Base-by-base conservation (phyloP, 768 basidiomycete species). In the Holtermanniella nyarrowii region DNA sequence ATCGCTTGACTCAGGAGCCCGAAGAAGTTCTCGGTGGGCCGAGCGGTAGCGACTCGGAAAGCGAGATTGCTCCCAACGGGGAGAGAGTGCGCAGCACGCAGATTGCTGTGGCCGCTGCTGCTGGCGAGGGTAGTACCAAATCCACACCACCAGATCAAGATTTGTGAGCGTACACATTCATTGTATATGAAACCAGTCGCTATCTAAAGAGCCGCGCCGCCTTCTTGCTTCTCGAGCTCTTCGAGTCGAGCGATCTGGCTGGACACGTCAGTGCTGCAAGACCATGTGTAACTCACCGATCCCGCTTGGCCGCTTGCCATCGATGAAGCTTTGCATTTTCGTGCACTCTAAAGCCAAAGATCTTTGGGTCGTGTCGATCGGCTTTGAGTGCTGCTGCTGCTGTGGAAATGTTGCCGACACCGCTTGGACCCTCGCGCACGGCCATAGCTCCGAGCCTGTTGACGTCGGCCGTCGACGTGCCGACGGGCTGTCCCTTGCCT, bases 301-400 rank as follows among this genome's bases (percentile, higher is more conserved):
- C 91, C 49, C 93, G 74, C 31, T 85, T 80, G 3, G 88, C 91
- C 73, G 89, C 88, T 72, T 97, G 88, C 95, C 95, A 99, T 62
- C 91, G 77, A 68, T 90, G 85, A 60, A 95, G 72, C 72, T 85
- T 91, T 16, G 93, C 93, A 54, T 80, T 83, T 75, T 97, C 95
- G 64, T 96, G 80, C 27, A 97, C 76, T 73, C 90, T 88, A 78
- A 99, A 99, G 1, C 95, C 95, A 72, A 96, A 97, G 48, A 97
- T 91, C 66, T 83, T 82, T 26, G 93, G 91, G 49, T 86, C 77
- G 71, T 95, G 91, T 59, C 88, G 72, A 67, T 97, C 95, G 23
- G 88, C 87, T 74, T 93, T 93, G 51, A 86, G 63, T 5, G 91
- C 91, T 2, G 81, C 86, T 42, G 74, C 77, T 11, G 88, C 82